Percentiles rank a stretch among this genome's conserved stretches.
Evolutionary conservation across 352 stramenopile genomes (phyloP).

Genomic region (Globisporangium uncinulatum): DNA sequence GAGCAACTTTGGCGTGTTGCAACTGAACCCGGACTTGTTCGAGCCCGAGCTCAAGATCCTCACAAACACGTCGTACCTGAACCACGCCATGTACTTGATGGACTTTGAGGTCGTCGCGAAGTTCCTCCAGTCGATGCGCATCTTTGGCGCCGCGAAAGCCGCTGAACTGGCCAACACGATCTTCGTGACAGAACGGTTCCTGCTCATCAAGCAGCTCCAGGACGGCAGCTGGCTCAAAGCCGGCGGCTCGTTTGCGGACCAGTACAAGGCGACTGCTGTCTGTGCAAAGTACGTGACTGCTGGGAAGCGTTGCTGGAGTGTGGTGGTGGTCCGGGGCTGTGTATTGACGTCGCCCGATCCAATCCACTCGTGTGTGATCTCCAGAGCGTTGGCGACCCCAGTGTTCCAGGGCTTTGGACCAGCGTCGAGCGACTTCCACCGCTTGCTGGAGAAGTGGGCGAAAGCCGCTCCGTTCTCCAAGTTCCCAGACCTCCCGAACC

Average conservation of each 20-base stretch:
- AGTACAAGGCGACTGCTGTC: constrained; percentile 77
- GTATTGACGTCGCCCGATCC: background rate
- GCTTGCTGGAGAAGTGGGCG: constrained; percentile 69
- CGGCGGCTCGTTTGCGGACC: constrained; percentile 44
- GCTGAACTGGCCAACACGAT: constrained; percentile 41
- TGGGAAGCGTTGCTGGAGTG: too few species aligned
- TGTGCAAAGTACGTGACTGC: constrained; percentile 65
- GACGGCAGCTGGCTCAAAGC: constrained; percentile 74
- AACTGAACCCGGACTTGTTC: constrained; percentile 64
- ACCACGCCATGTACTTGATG: constrained; percentile 61
- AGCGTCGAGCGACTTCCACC: constrained; percentile 46
- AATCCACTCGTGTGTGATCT: too few species aligned
- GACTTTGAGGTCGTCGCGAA: constrained; percentile 74
- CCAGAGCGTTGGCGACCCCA: constrained; percentile 49
- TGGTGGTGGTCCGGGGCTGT: too few species aligned
- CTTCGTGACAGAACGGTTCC: constrained; percentile 48
- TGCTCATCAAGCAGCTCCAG: constrained; percentile 58
- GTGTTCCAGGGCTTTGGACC: constrained; percentile 53
- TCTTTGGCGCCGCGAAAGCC: constrained; percentile 48
- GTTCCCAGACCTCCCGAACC: constrained; percentile 22
- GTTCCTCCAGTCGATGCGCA: constrained; percentile 72
- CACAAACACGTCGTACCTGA: constrained; percentile 63
- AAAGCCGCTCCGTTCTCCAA: constrained; percentile 23
- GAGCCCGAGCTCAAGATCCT: constrained; percentile 69
- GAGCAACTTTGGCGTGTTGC: constrained; percentile 71